A percentile compares a stretch with the other conserved stretches of the same genome.
phyloP scores from a whole-genome alignment of 176 grass and related monocot species.

The Zea mays region DNA sequence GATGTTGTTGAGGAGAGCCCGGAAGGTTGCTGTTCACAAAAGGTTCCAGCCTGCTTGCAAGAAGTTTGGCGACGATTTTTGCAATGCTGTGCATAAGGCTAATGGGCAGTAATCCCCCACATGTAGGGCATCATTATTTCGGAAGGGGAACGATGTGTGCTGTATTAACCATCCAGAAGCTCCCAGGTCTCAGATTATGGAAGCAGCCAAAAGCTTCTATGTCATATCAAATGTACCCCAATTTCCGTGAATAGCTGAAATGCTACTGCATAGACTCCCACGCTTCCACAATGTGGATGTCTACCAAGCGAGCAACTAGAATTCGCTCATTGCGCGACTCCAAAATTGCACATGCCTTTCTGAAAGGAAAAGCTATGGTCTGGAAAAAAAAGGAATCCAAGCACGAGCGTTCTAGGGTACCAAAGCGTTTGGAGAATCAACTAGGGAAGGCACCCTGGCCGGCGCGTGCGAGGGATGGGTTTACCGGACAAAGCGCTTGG shows the following conservation, averaged over 20 bases:
- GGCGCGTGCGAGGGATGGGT: neutral
- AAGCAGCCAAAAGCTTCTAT: neutral
- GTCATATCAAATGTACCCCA: neutral
- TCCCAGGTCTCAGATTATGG: neutral
- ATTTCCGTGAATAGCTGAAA: neutral
- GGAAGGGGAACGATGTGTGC: neutral
- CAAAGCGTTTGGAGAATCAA: neutral
- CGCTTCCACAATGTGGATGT: neutral
- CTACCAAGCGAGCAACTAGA: neutral
- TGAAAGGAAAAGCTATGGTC: neutral
- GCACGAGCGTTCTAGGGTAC: neutral
- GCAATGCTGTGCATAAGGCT: neutral
- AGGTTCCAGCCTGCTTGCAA: neutral
- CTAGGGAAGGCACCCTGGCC: neutral
- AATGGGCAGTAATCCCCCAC: neutral
- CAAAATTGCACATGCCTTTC: neutral
- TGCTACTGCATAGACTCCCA: neutral
- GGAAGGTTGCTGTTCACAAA: neutral
- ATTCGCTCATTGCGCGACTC: neutral
- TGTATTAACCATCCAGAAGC: neutral
- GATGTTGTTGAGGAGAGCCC: neutral
- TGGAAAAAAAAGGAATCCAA: neutral
- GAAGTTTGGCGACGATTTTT: neutral
- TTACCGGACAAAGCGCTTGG: conserved; percentile 89
- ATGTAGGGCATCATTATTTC: neutral